These are phyloP conservation scores for Bryum argenteum DNA, from an alignment of 225 moss, liverwort and hornwort genomes.

Conservation along the genomic window DNA sequence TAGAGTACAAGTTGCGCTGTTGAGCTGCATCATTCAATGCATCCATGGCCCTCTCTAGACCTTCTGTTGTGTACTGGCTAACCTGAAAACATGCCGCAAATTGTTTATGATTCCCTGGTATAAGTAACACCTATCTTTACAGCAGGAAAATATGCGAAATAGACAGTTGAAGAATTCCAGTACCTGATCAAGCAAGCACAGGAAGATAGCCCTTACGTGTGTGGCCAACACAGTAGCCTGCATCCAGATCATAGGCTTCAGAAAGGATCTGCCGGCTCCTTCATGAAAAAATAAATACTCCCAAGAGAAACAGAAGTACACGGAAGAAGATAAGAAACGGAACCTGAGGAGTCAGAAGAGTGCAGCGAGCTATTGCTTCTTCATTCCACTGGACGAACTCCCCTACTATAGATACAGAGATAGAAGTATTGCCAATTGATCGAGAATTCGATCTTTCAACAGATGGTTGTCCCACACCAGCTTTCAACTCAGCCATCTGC, in stretches of 20 bases:
- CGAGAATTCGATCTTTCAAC: conserved; percentile 56
- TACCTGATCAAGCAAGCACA: conserved; percentile 97
- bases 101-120: not conserved
- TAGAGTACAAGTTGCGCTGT: conserved; percentile 81
- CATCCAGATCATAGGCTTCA: conserved; percentile 31
- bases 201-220: conserved; percentile 91
- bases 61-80: conserved; percentile 96
- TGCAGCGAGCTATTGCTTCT: conserved; percentile 94
- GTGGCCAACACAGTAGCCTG: conserved; percentile 93
- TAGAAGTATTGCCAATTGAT: conserved; percentile 52
- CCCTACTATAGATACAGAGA: conserved; percentile 86
- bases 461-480: conserved; percentile 57
- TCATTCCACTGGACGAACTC: conserved; percentile 99
- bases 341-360: conserved; percentile 91
- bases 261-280: conserved; percentile 1
- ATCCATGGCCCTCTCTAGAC: conserved; percentile 80
- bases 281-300: not conserved
- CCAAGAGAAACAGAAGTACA: conserved; percentile 1
- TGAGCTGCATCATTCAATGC: conserved; percentile 89
- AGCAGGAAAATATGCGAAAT: not conserved
- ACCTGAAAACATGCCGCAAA: conserved; percentile 62
- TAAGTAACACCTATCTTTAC: not conserved
- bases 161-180: conserved; percentile 11
- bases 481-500: conserved; percentile 58
- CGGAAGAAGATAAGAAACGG: conserved; percentile 3